Evolutionary conservation across 495 filamentous ascomycete species (phyloP), one percentile per base, ranked within the genome.

Genomic region (Aspergillus olivimuriae): DNA sequence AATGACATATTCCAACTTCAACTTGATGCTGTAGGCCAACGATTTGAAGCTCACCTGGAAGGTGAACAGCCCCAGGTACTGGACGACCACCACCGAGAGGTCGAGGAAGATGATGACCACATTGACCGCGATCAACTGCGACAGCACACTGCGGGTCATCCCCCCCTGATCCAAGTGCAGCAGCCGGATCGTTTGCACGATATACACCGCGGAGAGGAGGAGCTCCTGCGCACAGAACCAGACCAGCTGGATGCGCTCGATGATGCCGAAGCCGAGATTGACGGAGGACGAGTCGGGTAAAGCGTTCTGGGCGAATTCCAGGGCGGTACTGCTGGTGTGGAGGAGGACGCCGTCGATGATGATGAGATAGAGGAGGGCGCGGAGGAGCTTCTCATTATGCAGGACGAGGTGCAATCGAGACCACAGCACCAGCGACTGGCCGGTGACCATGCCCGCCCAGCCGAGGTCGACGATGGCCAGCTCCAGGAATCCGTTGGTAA

Each of bases 361-460:
- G 40, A 84, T 81, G 67, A 81, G 77, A 46, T 32, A 60, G 17
- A 79, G 66, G 1, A 79, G 64, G 10, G 47, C 43, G 26, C 67
- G 68, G 7, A 81, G 61, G n/a, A 69, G 46, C 9, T 39, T 51
- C 10, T 39, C 51, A 6, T 68, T 68, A 62, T 66, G 50, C 66
- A 65, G 35, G 24, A 68, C 53, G 20, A 82, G 65, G 49, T 82
- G 75, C 1, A 84, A 65, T 24, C 80, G 74, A 3, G 79, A 83
- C 64, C 75, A 84, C 16, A 84, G 69, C 11, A 84, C 78, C 16
- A 83, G 53, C 11, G 77, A 78, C 56, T 82, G 78, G 23, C 78
- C 78, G 0, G 76, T 77, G 0, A 84, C 75, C 76, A 82, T 80
- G 26, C 54, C 46, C 4, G 62, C 60, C 80, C 79, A 84, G 9